Evolutionary conservation across 495 filamentous ascomycete genomes (phyloP).

Genomic region (Daldinia childiae): DNA sequence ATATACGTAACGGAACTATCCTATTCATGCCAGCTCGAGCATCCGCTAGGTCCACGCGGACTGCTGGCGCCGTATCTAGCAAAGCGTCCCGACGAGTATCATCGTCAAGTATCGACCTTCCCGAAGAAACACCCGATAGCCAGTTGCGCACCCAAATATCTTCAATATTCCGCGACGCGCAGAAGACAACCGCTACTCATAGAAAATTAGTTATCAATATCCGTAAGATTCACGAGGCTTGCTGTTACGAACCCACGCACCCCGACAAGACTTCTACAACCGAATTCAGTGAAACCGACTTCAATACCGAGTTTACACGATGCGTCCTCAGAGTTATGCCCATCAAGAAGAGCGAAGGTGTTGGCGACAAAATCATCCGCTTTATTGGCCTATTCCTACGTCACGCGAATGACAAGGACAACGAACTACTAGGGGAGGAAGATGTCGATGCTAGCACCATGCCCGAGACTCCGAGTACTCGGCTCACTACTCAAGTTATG

Average conservation of each 20-base stretch:
- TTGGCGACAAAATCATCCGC: conserved; percentile 83
- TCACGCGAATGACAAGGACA: conserved; percentile 84
- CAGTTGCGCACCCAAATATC: conserved; percentile 79
- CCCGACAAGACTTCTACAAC: conserved; percentile 60
- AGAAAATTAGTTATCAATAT: conserved; percentile 87
- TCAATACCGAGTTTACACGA: conserved; percentile 83
- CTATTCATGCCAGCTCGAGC: conserved; percentile 68
- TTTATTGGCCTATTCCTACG: conserved; percentile 88
- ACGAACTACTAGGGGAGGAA: conserved; percentile 58
- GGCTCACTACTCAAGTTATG: conserved; percentile 77
- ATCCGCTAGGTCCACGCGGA: conserved; percentile 61
- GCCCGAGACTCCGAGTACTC: conserved; percentile 81
- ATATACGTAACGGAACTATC: conserved; percentile 19
- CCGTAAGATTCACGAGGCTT: conserved; percentile 87
- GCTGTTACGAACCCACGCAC: conserved; percentile 76
- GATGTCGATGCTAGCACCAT: conserved; percentile 68
- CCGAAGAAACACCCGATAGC: conserved; percentile 76
- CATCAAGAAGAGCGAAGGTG: conserved; percentile 91
- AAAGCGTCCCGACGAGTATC: conserved; percentile 72
- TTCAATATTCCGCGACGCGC: conserved; percentile 84
- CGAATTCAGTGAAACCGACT: conserved; percentile 81
- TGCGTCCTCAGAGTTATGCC: conserved; percentile 83
- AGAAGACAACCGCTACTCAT: conserved; percentile 86
- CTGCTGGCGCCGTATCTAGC: conserved; percentile 61
- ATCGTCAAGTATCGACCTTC: conserved; percentile 71